A percentile compares a stretch with the other conserved stretches of the same genome.
phyloP scores from a whole-genome alignment of 2,329 filamentous ascomycete species.

The Colletotrichum truncatum region DNA sequence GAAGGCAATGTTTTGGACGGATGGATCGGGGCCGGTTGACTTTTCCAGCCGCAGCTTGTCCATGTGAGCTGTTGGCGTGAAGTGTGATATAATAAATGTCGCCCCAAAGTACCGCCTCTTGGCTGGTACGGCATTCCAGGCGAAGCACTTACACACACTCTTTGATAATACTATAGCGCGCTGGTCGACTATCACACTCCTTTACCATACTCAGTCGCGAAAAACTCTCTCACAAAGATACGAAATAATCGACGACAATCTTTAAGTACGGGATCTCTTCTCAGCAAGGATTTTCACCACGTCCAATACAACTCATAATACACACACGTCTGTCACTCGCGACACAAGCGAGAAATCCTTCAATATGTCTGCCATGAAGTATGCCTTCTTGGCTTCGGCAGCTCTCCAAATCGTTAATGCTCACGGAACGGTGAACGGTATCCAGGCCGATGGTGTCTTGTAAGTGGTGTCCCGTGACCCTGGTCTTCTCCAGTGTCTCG shows the following conservation, averaged over 20 bases:
- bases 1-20: constrained; percentile 17
- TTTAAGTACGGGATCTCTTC: neutral
- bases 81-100: neutral
- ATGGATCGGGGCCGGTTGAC: constrained; percentile 7
- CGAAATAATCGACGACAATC: neutral
- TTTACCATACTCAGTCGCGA: neutral
- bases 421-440: constrained; percentile 23
- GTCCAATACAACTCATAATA: neutral
- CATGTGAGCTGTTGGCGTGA: neutral
- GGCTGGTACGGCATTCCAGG: neutral
- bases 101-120: neutral
- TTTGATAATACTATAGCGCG: constrained; percentile 14
- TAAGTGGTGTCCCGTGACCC: neutral
- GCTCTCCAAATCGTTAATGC: neutral
- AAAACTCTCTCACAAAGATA: neutral
- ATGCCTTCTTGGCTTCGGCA: constrained; percentile 13
- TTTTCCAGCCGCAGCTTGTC: neutral
- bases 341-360: neutral
- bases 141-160: constrained; percentile 4
- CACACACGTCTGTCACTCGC: neutral
- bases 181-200: constrained; percentile 20
- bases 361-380: constrained; percentile 14
- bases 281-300: neutral
- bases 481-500: neutral
- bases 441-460: constrained; percentile 27